These are phyloP conservation scores for Alternaria longipes DNA, from an alignment of 2,329 filamentous ascomycete species.

Conservation along the genomic window DNA sequence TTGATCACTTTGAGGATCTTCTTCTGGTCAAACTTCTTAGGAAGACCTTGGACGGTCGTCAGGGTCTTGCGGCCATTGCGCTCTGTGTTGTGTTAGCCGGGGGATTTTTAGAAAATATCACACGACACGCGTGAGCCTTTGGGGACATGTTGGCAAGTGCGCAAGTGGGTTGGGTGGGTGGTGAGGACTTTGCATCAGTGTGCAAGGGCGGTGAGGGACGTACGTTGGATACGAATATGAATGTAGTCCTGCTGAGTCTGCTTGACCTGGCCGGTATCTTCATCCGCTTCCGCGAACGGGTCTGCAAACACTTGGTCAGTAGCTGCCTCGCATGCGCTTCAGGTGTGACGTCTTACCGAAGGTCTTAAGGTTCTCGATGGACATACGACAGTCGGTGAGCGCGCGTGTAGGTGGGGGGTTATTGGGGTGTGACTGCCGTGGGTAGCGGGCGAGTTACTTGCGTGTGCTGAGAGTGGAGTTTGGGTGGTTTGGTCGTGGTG, in stretches of 20 bases:
- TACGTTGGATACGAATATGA: slow-evolving; percentile 99
- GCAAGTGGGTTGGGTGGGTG: not conserved
- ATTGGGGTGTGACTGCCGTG: slow-evolving; percentile 20
- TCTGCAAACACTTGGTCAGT: slow-evolving; percentile 51
- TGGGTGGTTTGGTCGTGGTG: slow-evolving; percentile 22
- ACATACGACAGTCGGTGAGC: slow-evolving; percentile 42
- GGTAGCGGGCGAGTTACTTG: slow-evolving; percentile 14
- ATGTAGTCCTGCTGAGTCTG: slow-evolving; percentile 92
- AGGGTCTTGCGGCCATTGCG: slow-evolving; percentile 99
- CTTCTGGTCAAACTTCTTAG: slow-evolving; percentile 99
- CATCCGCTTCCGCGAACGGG: slow-evolving; percentile 99
- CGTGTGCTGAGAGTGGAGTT: slow-evolving; percentile 17
- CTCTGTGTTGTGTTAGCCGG: slow-evolving; percentile 69
- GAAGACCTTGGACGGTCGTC: slow-evolving; percentile 98
- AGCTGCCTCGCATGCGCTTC: slow-evolving; percentile 7
- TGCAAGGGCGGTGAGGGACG: slow-evolving; percentile 26
- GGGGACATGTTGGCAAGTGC: not conserved
- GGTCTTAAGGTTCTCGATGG: slow-evolving; percentile 57
- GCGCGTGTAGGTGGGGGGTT: slow-evolving; percentile 36
- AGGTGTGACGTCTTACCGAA: slow-evolving; percentile 50
- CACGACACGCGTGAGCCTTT: not conserved
- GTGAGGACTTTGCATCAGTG: slow-evolving; percentile 2
- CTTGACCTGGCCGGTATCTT: slow-evolving; percentile 96
- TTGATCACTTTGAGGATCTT: slow-evolving; percentile 99
- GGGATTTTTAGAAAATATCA: not conserved